Evolutionary conservation across 306 rosid genomes (phyloP), one percentile per base, ranked within the genome.

Genomic region (Aeschynomene evenia): DNA sequence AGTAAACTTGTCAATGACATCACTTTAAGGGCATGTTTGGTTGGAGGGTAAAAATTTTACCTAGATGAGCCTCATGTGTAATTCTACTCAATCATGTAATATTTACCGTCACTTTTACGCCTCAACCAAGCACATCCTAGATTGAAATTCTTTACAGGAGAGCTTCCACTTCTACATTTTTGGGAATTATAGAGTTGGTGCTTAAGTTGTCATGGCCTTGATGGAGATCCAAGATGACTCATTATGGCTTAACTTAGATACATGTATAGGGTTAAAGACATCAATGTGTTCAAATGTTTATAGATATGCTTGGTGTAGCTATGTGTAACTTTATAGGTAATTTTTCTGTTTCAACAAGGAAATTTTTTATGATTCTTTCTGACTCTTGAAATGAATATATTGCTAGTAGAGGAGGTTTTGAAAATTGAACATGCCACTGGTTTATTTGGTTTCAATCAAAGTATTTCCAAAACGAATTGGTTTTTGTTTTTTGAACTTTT

Each of bases 221-320:
- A 63, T 54, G 51, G 37, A 37, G 51, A 50, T 57, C 23, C 20
- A 26, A 26, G 62, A 63, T 18, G 28, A 21, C 52, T 45, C 54
- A 33, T 12, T 66, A 71, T 73, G 64, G 74, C 66, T 72, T 23
- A 63, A 43, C 29, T 45, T 50, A 63, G 71, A 63, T 75, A 75
- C 57, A 68, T 85, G 90, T 80, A 81, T 81, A 84, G 85, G 84
- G 67, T n/a, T 7, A 29, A 65, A 48, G 15, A 26, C 60, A 13
- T 13, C 20, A 45, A 66, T 52, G 76, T 48, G 70, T 66, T 64
- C 86, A 91, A 91, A 87, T 73, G 20, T 82, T 89, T 40, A 86
- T 86, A 88, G 78, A 54, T 76, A 70, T 63, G 80, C 63, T 64
- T 70, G 24, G 23, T 26, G 48, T 40, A 40, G 48, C n/a, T n/a